These are phyloP conservation scores for Starmera dryadoides DNA, from an alignment of 805 yeast genomes.

Conservation along the genomic window DNA sequence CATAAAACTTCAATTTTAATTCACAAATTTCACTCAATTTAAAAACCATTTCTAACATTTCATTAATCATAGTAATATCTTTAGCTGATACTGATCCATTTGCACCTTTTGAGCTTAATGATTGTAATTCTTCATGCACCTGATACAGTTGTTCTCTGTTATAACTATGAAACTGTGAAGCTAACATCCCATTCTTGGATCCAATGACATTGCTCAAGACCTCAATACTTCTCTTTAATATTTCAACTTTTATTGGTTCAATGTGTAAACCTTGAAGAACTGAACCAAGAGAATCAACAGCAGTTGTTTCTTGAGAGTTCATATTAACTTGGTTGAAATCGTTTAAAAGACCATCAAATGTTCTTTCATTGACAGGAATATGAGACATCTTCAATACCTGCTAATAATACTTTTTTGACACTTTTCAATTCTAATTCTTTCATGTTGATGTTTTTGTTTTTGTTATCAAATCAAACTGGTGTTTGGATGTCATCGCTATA, in stretches of 20 bases:
- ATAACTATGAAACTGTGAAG: neutral
- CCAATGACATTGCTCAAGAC: conserved; percentile 9
- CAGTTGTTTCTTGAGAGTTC: neutral
- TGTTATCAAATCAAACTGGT: neutral
- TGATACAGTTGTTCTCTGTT: neutral
- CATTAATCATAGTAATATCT: neutral
- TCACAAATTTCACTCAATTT: conserved; percentile 12
- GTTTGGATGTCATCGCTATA: neutral
- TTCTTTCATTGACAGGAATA: conserved; percentile 13
- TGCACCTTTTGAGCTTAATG: neutral
- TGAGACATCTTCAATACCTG: too few relatives aligned
- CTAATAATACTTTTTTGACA: too few relatives aligned
- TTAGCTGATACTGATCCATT: neutral
- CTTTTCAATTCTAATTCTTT: too few relatives aligned
- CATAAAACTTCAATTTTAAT: conserved; percentile 12
- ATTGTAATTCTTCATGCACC: neutral
- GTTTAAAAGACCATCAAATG: conserved; percentile 8
- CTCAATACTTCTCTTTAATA: conserved; percentile 3
- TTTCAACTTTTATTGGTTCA: neutral
- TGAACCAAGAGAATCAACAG: neutral
- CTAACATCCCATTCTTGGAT: conserved; percentile 2
- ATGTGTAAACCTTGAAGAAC: neutral
- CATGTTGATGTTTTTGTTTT: neutral
- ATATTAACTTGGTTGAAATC: neutral
- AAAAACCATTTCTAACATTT: conserved; percentile 4